These are phyloP conservation scores for Phylloporus arenicola DNA, from an alignment of 768 basidiomycete genomes.

Conservation along the genomic window DNA sequence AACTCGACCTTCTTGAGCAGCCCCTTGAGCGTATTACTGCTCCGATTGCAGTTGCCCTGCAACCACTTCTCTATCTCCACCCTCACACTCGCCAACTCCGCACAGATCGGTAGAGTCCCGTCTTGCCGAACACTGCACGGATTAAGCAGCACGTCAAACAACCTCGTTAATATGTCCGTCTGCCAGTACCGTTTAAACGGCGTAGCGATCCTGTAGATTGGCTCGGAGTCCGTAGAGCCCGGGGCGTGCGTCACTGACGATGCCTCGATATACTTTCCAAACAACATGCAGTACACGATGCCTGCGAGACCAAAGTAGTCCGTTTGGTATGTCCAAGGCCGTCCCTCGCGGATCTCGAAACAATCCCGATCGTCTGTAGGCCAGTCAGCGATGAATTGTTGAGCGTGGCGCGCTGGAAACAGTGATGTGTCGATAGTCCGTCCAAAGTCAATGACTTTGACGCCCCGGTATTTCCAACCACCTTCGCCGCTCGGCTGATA, in stretches of 20 bases:
- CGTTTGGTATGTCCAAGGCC: slow-evolving; percentile 90
- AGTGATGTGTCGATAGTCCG: slow-evolving; percentile 81
- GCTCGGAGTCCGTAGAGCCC: slow-evolving; percentile 27
- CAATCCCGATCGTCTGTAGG: slow-evolving; percentile 87
- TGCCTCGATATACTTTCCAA: slow-evolving; percentile 91
- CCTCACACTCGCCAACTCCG: slow-evolving; percentile 60
- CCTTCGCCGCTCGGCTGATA: slow-evolving; percentile 75
- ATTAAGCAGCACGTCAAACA: slow-evolving; percentile 88
- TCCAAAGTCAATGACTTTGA: slow-evolving; percentile 97
- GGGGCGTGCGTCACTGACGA: slow-evolving; percentile 42
- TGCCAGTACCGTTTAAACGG: slow-evolving; percentile 97
- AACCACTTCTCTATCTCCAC: slow-evolving; percentile 87
- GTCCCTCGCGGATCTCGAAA: slow-evolving; percentile 76
- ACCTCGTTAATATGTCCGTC: slow-evolving; percentile 70
- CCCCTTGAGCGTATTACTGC: slow-evolving; percentile 73
- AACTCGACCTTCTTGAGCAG: slow-evolving; percentile 78
- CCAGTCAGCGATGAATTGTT: slow-evolving; percentile 86
- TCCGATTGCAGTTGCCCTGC: slow-evolving; percentile 79
- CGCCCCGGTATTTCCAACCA: slow-evolving; percentile 85
- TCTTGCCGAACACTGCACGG: slow-evolving; percentile 55
- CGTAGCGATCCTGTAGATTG: slow-evolving; percentile 59
- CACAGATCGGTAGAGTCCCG: slow-evolving; percentile 63
- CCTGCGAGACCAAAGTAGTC: slow-evolving; percentile 97
- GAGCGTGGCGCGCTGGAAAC: slow-evolving; percentile 60
- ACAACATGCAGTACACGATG: slow-evolving; percentile 92